Base-by-base conservation (phyloP, 768 basidiomycete genomes). In the Lepiota brunneoincarnata region DNA sequence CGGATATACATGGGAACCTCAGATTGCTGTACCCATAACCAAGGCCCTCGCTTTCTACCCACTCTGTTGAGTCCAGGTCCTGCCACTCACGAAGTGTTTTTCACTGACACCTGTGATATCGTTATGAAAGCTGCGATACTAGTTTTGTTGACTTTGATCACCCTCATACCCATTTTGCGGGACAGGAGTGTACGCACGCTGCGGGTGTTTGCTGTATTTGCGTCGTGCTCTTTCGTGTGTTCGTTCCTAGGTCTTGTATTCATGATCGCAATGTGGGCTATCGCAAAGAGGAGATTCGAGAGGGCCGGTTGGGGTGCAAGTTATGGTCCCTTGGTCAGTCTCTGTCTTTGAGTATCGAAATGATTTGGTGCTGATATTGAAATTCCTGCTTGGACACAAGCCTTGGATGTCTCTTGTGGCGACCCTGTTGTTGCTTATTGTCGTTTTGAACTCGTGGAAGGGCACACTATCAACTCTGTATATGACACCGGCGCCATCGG, bases 1-100 rank as follows among this genome's bases (percentile, higher is more conserved):
- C 49, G 72, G 73, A 3, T 75, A 71, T 56, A 70, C 67, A 1
- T 74, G 72, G 71, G 64, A 68, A 28, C 71, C 71, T 12, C 64
- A 73, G 52, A 66, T 75, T 43, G 23, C 64, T 18, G 61, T 52
- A 4, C 64, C 68, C 3, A 64, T 73, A 23, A 74, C 73, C 6
- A 68, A 61, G 43, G 66, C 70, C 7, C 62, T 75, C 11, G 63
- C 71, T 2, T 60, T 76, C 18, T 72, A 71, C 59, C 72, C 72
- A 9, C 64, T 73, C 41, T 62, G 73, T n/a, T 72, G 20, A 35
- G 65, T 57, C 36, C 21, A 41, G 3, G 14, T 26, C 36, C 48
- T 39, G 17, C 3, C 39, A 12, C 3, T 20, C n/a, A 2, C 37
- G 45, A 6, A 36, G 42, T 36, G 17, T 21, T 6, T 43, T 31